Percentiles rank a stretch among this genome's conserved stretches.
Conservation (phyloP, 1,284 basidiomycete species). For the Ceratobasidium sp. region DNA sequence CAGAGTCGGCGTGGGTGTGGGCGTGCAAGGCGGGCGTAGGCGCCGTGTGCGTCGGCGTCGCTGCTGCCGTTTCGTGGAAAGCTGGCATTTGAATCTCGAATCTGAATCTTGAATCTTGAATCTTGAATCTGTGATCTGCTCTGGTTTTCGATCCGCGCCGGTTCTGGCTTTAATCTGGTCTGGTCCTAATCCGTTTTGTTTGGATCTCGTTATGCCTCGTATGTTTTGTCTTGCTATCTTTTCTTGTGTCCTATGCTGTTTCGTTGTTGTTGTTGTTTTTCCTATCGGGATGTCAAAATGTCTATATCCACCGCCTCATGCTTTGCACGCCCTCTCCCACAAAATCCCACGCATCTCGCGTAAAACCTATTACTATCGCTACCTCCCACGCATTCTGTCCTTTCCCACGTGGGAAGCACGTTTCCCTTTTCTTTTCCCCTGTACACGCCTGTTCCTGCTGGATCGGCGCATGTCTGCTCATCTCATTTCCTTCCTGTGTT, state of each 20-base stretch:
- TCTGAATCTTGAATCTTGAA: background rate
- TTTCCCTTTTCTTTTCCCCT: background rate
- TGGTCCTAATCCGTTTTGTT: background rate
- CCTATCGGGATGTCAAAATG: too few species aligned
- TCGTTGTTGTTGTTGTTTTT: conserved; percentile 5
- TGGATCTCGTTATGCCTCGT: background rate
- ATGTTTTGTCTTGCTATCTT: background rate
- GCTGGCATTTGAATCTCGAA: conserved; percentile 18
- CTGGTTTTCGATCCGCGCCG: background rate
- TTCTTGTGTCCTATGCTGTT: background rate
- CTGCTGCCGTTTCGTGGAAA: conserved; percentile 36
- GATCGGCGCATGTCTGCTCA: background rate
- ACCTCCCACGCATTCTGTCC: conserved; percentile 5
- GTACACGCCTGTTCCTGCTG: conserved; percentile 1
- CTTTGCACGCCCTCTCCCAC: too few species aligned
- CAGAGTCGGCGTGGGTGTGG: conserved; percentile 18
- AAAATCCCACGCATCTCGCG: too few species aligned
- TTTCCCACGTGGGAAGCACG: conserved; percentile 25
- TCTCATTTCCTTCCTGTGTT: background rate
- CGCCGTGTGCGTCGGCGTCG: conserved; percentile 43
- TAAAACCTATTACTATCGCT: too few species aligned
- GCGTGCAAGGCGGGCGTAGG: conserved; percentile 39
- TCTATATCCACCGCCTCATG: too few species aligned
- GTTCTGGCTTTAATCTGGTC: background rate
- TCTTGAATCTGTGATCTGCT: background rate